A percentile compares a stretch with the other conserved stretches of the same genome.
Evolutionary conservation across 2,329 filamentous ascomycete genomes (phyloP).

Genomic region (Alternaria arborescens): DNA sequence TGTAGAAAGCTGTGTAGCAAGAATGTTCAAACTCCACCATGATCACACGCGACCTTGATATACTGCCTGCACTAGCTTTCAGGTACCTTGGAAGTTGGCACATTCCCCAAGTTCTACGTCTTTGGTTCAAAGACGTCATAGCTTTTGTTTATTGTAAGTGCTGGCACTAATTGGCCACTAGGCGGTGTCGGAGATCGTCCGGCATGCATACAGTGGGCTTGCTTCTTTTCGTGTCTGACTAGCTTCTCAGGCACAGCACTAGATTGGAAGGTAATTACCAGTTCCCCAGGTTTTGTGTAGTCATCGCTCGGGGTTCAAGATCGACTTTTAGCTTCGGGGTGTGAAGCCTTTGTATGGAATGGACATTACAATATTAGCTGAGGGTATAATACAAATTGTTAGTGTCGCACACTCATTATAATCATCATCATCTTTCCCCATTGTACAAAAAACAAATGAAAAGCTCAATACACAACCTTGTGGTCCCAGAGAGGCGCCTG

Average conservation of each 20-base stretch:
- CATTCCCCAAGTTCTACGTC: background rate
- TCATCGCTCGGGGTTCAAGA: background rate
- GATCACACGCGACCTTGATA: slow-evolving; percentile 1
- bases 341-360: background rate
- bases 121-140: slow-evolving; percentile 13
- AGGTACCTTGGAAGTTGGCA: slow-evolving; percentile 14
- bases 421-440: background rate
- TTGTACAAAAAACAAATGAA: background rate
- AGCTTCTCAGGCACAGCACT: background rate
- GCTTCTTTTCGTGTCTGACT: background rate
- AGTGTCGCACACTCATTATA: background rate
- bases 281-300: background rate
- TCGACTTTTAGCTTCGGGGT: background rate
- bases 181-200: slow-evolving; percentile 5
- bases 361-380: background rate
- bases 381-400: background rate
- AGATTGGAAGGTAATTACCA: background rate
- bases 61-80: background rate
- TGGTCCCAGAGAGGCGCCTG: slow-evolving; percentile 13
- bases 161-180: slow-evolving; percentile 8
- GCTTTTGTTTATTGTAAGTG: slow-evolving; percentile 5
- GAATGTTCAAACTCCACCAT: background rate
- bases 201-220: background rate
- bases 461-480: slow-evolving; percentile 4
- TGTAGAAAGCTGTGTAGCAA: background rate